Percentiles rank a stretch among this genome's conserved stretches.
phyloP scores from a whole-genome alignment of 495 filamentous ascomycete genomes.

The Hyaloscypha bicolor region DNA sequence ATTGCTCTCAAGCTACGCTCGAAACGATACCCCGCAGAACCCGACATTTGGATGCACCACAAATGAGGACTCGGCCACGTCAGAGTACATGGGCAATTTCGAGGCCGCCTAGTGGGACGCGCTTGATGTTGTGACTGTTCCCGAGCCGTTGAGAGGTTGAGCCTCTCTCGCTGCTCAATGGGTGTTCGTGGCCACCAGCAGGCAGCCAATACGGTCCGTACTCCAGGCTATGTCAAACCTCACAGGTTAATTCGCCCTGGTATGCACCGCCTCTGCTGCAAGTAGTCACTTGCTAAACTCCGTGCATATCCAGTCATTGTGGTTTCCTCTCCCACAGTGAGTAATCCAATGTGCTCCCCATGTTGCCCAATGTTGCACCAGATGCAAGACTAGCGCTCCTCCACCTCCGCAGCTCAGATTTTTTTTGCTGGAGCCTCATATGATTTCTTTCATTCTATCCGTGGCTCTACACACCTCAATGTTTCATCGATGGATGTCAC shows the following conservation, averaged over 20 bases:
- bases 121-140: background rate
- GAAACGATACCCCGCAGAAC: background rate
- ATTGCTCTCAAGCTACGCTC: background rate
- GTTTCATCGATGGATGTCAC: constrained; percentile 22
- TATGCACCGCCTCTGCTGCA: background rate
- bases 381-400: constrained; percentile 1
- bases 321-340: background rate
- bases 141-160: background rate
- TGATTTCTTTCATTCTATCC: background rate
- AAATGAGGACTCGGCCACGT: background rate
- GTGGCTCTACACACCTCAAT: constrained; percentile 1
- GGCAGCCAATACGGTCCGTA: background rate
- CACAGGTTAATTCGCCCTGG: background rate
- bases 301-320: background rate
- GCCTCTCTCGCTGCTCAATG: background rate
- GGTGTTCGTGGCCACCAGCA: background rate
- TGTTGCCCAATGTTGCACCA: background rate
- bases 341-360: background rate
- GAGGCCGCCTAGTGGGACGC: background rate
- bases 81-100: background rate
- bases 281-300: background rate
- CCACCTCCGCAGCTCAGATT: background rate
- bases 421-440: constrained; percentile 12
- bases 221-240: background rate
- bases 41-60: background rate